Conservation (phyloP, 495 filamentous ascomycete species). For the Parathielavia hyrcaniae region DNA sequence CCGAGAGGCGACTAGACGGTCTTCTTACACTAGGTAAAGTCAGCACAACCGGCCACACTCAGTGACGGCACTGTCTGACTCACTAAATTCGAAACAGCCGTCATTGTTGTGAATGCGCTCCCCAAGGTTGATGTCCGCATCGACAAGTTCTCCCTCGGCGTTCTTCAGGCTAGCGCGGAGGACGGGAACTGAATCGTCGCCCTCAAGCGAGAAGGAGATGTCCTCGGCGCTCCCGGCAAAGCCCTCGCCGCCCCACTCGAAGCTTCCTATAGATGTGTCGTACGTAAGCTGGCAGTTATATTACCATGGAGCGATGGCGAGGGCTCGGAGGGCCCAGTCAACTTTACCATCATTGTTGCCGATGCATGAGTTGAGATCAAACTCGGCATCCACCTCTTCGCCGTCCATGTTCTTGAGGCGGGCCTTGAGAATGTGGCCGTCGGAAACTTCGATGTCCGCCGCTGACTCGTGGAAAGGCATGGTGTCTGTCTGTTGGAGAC, state of each 20-base stretch:
- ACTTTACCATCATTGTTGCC: slow-evolving; percentile 44
- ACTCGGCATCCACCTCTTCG: slow-evolving; percentile 30
- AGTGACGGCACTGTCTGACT: background rate
- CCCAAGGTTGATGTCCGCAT: slow-evolving; percentile 27
- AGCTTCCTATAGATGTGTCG: slow-evolving; percentile 30
- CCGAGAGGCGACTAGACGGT: too few relatives aligned
- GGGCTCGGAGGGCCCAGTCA: background rate
- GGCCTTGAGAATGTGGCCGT: slow-evolving; percentile 41
- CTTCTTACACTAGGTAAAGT: too few relatives aligned
- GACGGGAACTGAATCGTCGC: slow-evolving; percentile 30
- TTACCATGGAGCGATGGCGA: background rate
- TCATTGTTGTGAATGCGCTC: slow-evolving; percentile 30
- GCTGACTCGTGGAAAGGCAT: slow-evolving; percentile 43
- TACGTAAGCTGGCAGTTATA: too few relatives aligned
- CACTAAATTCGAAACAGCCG: slow-evolving; percentile 25
- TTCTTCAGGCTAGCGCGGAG: slow-evolving; percentile 27
- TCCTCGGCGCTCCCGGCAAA: slow-evolving; percentile 39
- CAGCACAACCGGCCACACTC: too few relatives aligned
- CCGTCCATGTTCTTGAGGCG: slow-evolving; percentile 27
- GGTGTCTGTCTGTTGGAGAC: slow-evolving; percentile 1
- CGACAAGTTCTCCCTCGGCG: slow-evolving; percentile 6
- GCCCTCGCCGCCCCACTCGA: slow-evolving; percentile 41
- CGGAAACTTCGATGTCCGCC: slow-evolving; percentile 35
- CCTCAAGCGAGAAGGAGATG: slow-evolving; percentile 39
- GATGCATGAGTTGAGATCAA: slow-evolving; percentile 40